Base-by-base conservation (phyloP, 768 basidiomycete species). In the Kockovaella imperatae region DNA sequence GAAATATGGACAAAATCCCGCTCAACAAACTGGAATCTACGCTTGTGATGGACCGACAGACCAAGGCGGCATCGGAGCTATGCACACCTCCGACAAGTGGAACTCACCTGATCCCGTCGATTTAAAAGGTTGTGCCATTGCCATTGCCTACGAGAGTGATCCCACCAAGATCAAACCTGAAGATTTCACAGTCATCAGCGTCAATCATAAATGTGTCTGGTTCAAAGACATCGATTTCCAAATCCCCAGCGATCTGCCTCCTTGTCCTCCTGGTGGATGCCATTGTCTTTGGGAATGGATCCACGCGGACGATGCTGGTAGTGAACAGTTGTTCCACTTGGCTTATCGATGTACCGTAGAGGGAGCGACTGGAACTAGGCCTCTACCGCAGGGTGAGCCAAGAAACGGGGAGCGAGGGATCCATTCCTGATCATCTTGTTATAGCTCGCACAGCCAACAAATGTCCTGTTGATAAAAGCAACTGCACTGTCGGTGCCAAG, bases 271-370 rank as follows among this genome's bases (percentile, higher is more conserved):
- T 18, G 67, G 61, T 4, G 68, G 68, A 1, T 70, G 68, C 48
- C 55, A 57, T 56, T 59, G 68, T 49, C 54, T 56, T 52, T 67
- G 68, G 66, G 57, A 59, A 17, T 71, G 69, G 69, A 43, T 71
- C 10, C 68, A 70, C 47, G 42, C 60, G 14, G 31, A n/a, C 1
- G 57, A 62, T 35, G 49, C 59, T 11, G 65, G 63, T 6, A 54
- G 49, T 15, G 53, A 64, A 45, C 67, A 70, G 48, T 68, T 54
- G 21, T 67, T 63, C 36, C 49, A 60, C 23, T 29, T 56, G 40
- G 56, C 55, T 15, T 69, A 68, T 34, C 47, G 61, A 32, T 71
- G 70, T 55, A 63, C 62, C 30, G 56, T 69, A 34, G 66, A 62
- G 0, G 63, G 58, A 14, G 62, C 68, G 13, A 61, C 59, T 7